A percentile compares a stretch with the other conserved stretches of the same genome.
Conservation (phyloP, 163 green algal genomes). For the Volvox carteri region DNA sequence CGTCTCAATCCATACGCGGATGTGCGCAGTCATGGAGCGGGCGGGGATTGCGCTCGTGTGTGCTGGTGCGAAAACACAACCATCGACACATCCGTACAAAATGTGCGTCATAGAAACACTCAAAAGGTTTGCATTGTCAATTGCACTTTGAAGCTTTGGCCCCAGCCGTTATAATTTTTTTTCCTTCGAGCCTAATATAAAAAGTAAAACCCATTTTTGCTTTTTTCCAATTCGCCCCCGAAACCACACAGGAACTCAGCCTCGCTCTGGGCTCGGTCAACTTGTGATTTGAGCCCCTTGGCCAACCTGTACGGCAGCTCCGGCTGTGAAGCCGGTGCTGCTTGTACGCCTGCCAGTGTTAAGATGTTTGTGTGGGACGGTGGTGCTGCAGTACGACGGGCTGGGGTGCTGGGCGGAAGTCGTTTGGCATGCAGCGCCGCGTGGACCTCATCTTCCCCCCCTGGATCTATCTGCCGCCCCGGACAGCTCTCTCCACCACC, state of each 20-base stretch:
- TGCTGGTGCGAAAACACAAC: background rate
- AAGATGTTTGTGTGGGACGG: no score
- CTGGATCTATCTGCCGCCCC: background rate
- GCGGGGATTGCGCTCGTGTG: no score
- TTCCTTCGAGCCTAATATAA: background rate
- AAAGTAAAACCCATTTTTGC: background rate
- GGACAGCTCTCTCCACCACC: no score
- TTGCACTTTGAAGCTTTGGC: background rate
- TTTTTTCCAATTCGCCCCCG: background rate
- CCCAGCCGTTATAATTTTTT: background rate
- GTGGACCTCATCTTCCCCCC: background rate
- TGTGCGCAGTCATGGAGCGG: no score
- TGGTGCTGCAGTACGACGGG: no score
- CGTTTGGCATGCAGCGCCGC: no score
- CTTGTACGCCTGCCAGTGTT: background rate
- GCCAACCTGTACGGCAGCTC: no score
- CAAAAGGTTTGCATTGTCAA: background rate
- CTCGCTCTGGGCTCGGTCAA: conserved; percentile 18
- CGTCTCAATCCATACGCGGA: no score
- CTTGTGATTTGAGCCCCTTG: background rate
- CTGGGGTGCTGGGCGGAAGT: background rate
- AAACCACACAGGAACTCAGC: conserved; percentile 1
- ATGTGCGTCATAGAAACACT: background rate
- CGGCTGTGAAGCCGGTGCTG: background rate
- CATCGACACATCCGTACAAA: background rate